phyloP scores from a whole-genome alignment of 2,329 filamentous ascomycete species.

The Rhinocladiella mackenziei region DNA sequence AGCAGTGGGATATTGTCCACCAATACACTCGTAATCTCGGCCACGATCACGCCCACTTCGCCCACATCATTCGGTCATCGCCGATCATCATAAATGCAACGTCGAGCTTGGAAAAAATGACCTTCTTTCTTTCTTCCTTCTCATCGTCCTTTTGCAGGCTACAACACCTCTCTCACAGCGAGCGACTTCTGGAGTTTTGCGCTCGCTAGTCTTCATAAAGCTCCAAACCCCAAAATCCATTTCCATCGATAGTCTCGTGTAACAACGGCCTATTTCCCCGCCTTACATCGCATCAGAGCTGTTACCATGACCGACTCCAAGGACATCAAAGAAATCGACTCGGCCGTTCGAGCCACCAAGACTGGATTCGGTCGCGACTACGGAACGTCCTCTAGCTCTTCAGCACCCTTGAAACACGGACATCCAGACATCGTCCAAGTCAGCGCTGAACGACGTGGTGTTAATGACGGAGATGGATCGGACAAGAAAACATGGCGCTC shows the following conservation, averaged over 20 bases:
- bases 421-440: slow-evolving; percentile 34
- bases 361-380: slow-evolving; percentile 22
- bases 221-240: slow-evolving; percentile 36
- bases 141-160: slow-evolving; percentile 6
- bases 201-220: slow-evolving; percentile 49
- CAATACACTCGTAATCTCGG: no score
- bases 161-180: slow-evolving; percentile 33
- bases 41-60: no score
- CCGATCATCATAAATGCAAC: no score
- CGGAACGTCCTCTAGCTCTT: slow-evolving; percentile 17
- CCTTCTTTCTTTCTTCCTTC: slow-evolving; percentile 7
- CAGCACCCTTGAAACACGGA: slow-evolving; percentile 32
- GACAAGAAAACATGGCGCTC: slow-evolving; percentile 44
- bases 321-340: slow-evolving; percentile 18
- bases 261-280: slow-evolving; percentile 5
- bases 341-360: slow-evolving; percentile 22
- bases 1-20: no score
- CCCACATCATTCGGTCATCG: no score
- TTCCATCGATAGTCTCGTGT: background rate
- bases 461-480: slow-evolving; percentile 39
- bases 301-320: slow-evolving; percentile 25
- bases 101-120: slow-evolving; percentile 10
- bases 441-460: slow-evolving; percentile 30
- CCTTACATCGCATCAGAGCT: background rate
- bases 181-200: slow-evolving; percentile 59